Conservation (phyloP, 2,329 filamentous ascomycete species). For the Aquanectria penicillioides region DNA sequence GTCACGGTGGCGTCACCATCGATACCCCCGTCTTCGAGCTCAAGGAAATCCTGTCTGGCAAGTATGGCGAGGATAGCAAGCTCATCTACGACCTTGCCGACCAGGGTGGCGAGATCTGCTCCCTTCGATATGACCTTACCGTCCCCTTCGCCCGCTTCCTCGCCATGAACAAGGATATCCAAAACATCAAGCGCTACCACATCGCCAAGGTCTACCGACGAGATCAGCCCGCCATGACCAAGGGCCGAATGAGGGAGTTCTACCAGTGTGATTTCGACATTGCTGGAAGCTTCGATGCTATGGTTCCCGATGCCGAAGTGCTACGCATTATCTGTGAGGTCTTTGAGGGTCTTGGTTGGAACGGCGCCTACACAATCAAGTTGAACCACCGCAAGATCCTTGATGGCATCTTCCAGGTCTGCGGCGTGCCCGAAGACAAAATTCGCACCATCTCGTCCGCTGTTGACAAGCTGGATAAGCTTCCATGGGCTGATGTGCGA, state of each 20-base stretch:
- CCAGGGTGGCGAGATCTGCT: conserved; percentile 80
- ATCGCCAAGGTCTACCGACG: conserved; percentile 82
- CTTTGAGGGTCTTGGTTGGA: conserved; percentile 82
- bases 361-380: conserved; percentile 84
- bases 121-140: conserved; percentile 86
- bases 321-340: conserved; percentile 86
- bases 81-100: conserved; percentile 91
- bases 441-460: conserved; percentile 90
- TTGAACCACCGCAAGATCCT: conserved; percentile 95
- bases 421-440: conserved; percentile 87
- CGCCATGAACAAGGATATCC: conserved; percentile 86
- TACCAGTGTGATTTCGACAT: conserved; percentile 99
- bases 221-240: conserved; percentile 74
- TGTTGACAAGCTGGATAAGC: conserved; percentile 95
- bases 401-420: conserved; percentile 91
- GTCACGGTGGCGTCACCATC: conserved; percentile 81
- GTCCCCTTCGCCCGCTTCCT: conserved; percentile 93
- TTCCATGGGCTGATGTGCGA: conserved; percentile 88
- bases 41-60: conserved; percentile 85
- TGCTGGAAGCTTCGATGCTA: conserved; percentile 85
- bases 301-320: conserved; percentile 93
- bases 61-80: conserved; percentile 93
- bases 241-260: conserved; percentile 94
- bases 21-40: conserved; percentile 89
- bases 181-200: conserved; percentile 92